phyloP scores from a whole-genome alignment of 495 filamentous ascomycete species.

The Usnea hakonensis region DNA sequence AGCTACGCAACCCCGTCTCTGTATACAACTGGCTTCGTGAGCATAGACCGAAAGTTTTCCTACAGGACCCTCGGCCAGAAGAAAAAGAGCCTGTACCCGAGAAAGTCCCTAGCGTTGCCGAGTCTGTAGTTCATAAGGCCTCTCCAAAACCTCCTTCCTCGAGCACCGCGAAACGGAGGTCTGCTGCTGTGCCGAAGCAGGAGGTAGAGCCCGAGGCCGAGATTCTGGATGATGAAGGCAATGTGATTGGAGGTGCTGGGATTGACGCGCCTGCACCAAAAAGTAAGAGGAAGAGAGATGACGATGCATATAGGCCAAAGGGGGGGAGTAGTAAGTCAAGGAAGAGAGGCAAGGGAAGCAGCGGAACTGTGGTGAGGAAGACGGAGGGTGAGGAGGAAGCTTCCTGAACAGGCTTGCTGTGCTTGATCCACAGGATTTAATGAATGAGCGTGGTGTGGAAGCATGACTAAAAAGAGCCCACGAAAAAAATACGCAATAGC shows the following conservation, averaged over 20 bases:
- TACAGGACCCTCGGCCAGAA: neutral
- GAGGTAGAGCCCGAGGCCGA: conserved; percentile 39
- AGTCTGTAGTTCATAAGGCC: conserved; percentile 2
- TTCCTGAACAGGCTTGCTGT: neutral
- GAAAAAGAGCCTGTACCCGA: conserved; percentile 3
- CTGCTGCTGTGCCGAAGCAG: conserved; percentile 22
- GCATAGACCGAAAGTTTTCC: neutral
- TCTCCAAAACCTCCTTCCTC: conserved; percentile 34
- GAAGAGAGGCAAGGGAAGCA: conserved; percentile 43
- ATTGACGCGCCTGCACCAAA: conserved; percentile 32
- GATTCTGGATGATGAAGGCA: conserved; percentile 46
- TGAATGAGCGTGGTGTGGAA: neutral
- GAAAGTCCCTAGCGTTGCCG: conserved; percentile 1
- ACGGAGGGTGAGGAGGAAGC: conserved; percentile 6
- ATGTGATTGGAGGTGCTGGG: conserved; percentile 35
- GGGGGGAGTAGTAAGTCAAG: conserved; percentile 51
- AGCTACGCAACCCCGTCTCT: conserved; percentile 69
- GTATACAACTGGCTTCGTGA: conserved; percentile 76
- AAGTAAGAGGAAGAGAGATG: conserved; percentile 53
- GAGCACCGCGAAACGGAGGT: conserved; percentile 30
- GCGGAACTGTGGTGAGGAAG: conserved; percentile 7
- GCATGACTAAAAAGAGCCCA: neutral
- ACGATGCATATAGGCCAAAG: conserved; percentile 63
- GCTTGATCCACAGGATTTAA: neutral
- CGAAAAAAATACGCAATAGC: neutral